phyloP scores from a whole-genome alignment of 768 basidiomycete species.

The Paxillus rubicundulus region DNA sequence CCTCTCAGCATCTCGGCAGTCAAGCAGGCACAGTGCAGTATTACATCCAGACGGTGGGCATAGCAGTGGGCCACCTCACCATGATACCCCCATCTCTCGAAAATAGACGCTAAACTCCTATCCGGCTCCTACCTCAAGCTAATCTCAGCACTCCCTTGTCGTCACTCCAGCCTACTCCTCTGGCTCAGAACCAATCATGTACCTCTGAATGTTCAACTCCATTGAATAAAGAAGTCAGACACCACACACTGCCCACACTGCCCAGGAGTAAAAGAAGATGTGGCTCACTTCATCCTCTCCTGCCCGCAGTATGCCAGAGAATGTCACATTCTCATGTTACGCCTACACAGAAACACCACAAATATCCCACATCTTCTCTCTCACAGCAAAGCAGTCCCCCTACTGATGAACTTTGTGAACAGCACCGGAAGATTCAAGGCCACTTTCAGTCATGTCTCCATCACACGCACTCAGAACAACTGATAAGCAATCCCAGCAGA shows the following conservation, averaged over 20 bases:
- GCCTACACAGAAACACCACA: too few relatives aligned
- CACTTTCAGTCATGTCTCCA: too few relatives aligned
- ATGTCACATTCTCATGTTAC: too few relatives aligned
- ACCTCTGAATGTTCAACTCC: constrained; percentile 31
- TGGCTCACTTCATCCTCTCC: constrained; percentile 28
- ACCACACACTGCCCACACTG: constrained; percentile 29
- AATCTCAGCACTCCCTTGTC: constrained; percentile 2
- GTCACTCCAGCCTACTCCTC: constrained; percentile 21
- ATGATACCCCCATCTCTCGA: neutral
- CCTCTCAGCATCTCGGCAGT: neutral
- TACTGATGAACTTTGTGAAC: neutral
- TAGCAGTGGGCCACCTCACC: constrained; percentile 1
- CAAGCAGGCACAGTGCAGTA: neutral
- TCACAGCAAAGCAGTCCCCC: too few relatives aligned
- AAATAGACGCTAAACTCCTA: neutral
- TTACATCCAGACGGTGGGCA: neutral
- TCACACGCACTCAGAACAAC: too few relatives aligned
- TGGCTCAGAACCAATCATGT: constrained; percentile 34
- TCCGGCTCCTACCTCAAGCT: neutral
- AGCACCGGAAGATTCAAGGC: neutral
- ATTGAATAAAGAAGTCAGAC: constrained; percentile 23
- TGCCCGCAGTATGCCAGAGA: constrained; percentile 22
- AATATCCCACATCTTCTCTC: too few relatives aligned
- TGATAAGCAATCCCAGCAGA: too few relatives aligned
- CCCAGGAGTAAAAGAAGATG: constrained; percentile 20